A percentile compares a stretch with the other conserved stretches of the same genome.
Conservation (phyloP, 768 basidiomycete genomes). For the Mycena albidolilacea region DNA sequence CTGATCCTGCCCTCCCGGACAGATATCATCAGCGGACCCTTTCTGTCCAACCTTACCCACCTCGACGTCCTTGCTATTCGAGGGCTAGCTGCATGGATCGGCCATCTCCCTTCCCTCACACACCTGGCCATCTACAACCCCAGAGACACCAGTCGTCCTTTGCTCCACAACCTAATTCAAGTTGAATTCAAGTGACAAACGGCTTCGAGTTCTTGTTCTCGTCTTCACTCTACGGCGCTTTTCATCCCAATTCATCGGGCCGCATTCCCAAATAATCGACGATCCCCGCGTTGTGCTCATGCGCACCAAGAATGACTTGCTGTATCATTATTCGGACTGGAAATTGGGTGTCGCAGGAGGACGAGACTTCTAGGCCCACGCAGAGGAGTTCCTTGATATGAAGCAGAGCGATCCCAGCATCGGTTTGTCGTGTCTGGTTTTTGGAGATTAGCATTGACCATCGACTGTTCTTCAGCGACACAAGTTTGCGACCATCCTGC, state of each 20-base stretch:
- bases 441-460: too few species aligned
- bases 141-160: neutral
- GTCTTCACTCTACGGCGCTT: neutral
- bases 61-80: neutral
- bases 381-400: neutral
- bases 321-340: neutral
- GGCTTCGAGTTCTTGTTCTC: neutral
- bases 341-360: neutral
- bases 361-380: neutral
- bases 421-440: neutral
- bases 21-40: neutral
- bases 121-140: neutral
- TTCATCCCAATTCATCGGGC: too few species aligned
- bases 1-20: neutral
- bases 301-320: neutral
- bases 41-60: constrained; percentile 5
- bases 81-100: neutral
- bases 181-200: too few species aligned
- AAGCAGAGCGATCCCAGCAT: neutral
- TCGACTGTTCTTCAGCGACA: too few species aligned
- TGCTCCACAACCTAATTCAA: neutral
- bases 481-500: too few species aligned
- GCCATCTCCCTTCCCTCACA: neutral
- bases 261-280: neutral
- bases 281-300: constrained; percentile 10